These are phyloP conservation scores for Lathyrus sativus DNA, from an alignment of 306 rosid genomes.

Conservation along the genomic window DNA sequence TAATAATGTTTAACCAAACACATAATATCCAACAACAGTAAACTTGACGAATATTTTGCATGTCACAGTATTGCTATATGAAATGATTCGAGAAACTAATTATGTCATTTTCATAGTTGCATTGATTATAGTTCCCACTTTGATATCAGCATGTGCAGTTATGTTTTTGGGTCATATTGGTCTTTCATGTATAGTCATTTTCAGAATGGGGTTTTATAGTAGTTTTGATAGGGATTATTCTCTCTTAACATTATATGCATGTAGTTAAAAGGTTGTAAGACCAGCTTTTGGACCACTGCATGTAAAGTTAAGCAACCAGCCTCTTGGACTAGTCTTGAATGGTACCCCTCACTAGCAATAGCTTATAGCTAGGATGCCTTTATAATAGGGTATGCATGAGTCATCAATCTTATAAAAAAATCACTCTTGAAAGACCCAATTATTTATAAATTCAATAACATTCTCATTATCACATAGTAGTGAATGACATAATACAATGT, in stretches of 20 bases:
- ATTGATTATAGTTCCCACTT: constrained; percentile 13
- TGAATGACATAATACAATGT: too few relatives aligned
- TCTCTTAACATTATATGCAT: background rate
- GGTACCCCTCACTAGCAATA: background rate
- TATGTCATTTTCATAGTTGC: background rate
- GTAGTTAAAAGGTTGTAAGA: background rate
- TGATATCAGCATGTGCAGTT: constrained; percentile 1
- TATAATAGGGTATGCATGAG: background rate
- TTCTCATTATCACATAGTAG: too few relatives aligned
- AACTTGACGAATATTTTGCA: constrained; percentile 27
- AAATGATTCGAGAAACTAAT: constrained; percentile 1
- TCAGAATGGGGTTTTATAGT: constrained; percentile 1
- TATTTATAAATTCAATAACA: too few relatives aligned
- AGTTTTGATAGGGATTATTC: background rate
- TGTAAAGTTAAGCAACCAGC: background rate
- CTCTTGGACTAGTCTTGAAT: background rate
- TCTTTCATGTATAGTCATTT: background rate
- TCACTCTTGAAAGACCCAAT: too few relatives aligned
- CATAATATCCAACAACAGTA: constrained; percentile 26
- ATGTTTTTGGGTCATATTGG: background rate
- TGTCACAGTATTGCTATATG: constrained; percentile 15
- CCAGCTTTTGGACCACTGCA: constrained; percentile 8
- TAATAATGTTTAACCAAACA: constrained; percentile 38
- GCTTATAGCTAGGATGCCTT: background rate
- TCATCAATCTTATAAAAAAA: background rate